These are phyloP conservation scores for Xylaria sp. DNA, from an alignment of 2,329 filamentous ascomycete genomes.

Conservation along the genomic window DNA sequence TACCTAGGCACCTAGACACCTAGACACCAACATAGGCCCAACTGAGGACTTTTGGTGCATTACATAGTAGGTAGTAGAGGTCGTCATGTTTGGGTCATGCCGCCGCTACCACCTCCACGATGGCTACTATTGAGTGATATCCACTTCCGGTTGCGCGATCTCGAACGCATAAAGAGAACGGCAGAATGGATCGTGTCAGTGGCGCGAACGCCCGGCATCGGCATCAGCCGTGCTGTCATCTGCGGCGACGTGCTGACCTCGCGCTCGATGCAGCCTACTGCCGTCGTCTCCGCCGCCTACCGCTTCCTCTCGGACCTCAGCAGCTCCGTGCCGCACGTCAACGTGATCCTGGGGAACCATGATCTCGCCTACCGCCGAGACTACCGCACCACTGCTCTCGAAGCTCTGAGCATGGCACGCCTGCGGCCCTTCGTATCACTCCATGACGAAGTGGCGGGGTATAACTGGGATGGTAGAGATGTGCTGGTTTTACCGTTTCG, in stretches of 20 bases:
- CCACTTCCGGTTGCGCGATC: conserved; percentile 49
- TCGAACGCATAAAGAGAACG: conserved; percentile 47
- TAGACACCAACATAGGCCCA: too few relatives aligned
- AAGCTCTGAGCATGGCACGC: conserved; percentile 45
- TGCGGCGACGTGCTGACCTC: conserved; percentile 51
- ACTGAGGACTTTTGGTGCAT: background rate
- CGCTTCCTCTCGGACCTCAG: conserved; percentile 48
- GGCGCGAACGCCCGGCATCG: conserved; percentile 33
- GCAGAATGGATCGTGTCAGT: conserved; percentile 49
- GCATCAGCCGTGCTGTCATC: conserved; percentile 47
- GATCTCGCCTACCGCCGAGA: conserved; percentile 50
- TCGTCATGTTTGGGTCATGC: conserved; percentile 17
- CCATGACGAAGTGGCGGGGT: conserved; percentile 40
- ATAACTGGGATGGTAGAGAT: conserved; percentile 48
- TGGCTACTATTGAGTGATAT: conserved; percentile 52
- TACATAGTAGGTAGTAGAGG: background rate
- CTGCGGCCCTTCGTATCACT: conserved; percentile 45
- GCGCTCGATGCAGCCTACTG: conserved; percentile 47
- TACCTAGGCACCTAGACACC: too few relatives aligned
- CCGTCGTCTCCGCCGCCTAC: conserved; percentile 50
- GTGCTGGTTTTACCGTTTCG: conserved; percentile 51
- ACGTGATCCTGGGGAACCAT: conserved; percentile 53
- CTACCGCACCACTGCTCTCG: conserved; percentile 49
- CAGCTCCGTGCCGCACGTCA: conserved; percentile 46
- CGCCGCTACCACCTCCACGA: conserved; percentile 27